Evolutionary conservation across 768 basidiomycete genomes (phyloP).

Genomic region (Boletellus emodensis): DNA sequence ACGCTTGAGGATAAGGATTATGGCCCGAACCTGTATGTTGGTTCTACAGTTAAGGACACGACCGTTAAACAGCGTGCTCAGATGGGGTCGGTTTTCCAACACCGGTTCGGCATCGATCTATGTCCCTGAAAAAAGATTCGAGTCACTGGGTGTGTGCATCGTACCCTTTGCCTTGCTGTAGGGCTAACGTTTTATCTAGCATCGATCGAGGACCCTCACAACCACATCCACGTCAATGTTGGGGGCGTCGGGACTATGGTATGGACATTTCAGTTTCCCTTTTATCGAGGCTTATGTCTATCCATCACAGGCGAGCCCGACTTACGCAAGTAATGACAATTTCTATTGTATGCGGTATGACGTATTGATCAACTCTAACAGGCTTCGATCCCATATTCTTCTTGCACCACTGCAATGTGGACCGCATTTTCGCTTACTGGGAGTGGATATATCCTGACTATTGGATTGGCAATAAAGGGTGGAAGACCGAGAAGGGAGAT

Average conservation of each 20-base stretch:
- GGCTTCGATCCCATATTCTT: slow-evolving; percentile 20
- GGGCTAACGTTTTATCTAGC: slow-evolving; percentile 5
- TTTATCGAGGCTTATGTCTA: not conserved
- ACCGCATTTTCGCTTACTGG: slow-evolving; percentile 20
- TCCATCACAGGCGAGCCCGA: slow-evolving; percentile 6
- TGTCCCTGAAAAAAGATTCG: no score
- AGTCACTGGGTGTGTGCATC: no score
- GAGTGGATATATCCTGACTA: slow-evolving; percentile 20
- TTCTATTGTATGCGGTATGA: not conserved
- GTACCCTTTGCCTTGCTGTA: no score
- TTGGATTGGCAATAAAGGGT: slow-evolving; percentile 12
- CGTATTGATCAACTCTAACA: not conserved
- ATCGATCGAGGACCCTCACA: slow-evolving; percentile 19
- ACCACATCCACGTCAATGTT: slow-evolving; percentile 15
- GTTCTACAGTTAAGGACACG: not conserved
- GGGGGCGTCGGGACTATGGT: slow-evolving; percentile 21
- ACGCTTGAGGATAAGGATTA: slow-evolving; percentile 8
- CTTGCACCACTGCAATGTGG: slow-evolving; percentile 19
- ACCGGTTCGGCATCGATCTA: no score
- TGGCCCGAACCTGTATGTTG: slow-evolving; percentile 16
- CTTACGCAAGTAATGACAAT: slow-evolving; percentile 16
- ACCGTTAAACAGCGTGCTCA: no score
- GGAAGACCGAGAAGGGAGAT: slow-evolving; percentile 7
- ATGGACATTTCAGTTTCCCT: not conserved
- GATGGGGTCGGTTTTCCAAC: no score